A percentile compares a stretch with the other conserved stretches of the same genome.
Evolutionary conservation across 2,329 filamentous ascomycete genomes (phyloP).

Genomic region (Scedosporium aurantiacum): DNA sequence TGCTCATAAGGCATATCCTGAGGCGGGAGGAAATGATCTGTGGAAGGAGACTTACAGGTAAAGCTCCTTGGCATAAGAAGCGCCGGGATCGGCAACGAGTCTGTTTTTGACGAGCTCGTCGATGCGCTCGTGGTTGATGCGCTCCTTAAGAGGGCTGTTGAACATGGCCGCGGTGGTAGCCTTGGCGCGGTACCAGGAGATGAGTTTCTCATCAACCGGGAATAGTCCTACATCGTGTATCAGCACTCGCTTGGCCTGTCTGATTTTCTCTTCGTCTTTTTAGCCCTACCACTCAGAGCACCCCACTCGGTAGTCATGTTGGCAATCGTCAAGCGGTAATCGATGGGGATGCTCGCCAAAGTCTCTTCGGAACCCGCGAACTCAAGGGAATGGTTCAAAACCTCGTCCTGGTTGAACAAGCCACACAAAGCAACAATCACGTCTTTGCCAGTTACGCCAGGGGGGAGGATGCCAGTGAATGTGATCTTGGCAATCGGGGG

Average conservation of each 20-base stretch:
- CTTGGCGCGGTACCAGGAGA: constrained; percentile 65
- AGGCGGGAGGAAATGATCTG: too few species aligned
- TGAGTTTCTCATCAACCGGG: constrained; percentile 64
- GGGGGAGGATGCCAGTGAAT: constrained; percentile 62
- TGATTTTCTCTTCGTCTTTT: too few species aligned
- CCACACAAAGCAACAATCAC: constrained; percentile 84
- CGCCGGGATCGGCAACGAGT: constrained; percentile 61
- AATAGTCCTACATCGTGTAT: constrained; percentile 36
- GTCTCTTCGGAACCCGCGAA: constrained; percentile 75
- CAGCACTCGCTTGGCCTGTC: not conserved
- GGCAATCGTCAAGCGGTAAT: constrained; percentile 60
- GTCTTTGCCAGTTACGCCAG: constrained; percentile 84
- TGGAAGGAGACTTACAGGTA: constrained; percentile 37
- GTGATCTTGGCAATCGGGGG: constrained; percentile 75
- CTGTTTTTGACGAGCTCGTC: constrained; percentile 61
- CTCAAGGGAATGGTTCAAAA: constrained; percentile 84
- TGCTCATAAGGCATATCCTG: too few species aligned
- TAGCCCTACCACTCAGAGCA: constrained; percentile 35
- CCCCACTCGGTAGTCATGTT: constrained; percentile 84
- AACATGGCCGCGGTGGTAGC: constrained; percentile 60
- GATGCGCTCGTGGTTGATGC: constrained; percentile 62
- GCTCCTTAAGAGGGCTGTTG: constrained; percentile 35
- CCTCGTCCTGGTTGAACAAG: constrained; percentile 76
- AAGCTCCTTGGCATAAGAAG: constrained; percentile 71
- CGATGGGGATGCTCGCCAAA: constrained; percentile 58